These are phyloP conservation scores for Dactylellina cionopaga DNA, from an alignment of 2,329 filamentous ascomycete species.

Conservation along the genomic window DNA sequence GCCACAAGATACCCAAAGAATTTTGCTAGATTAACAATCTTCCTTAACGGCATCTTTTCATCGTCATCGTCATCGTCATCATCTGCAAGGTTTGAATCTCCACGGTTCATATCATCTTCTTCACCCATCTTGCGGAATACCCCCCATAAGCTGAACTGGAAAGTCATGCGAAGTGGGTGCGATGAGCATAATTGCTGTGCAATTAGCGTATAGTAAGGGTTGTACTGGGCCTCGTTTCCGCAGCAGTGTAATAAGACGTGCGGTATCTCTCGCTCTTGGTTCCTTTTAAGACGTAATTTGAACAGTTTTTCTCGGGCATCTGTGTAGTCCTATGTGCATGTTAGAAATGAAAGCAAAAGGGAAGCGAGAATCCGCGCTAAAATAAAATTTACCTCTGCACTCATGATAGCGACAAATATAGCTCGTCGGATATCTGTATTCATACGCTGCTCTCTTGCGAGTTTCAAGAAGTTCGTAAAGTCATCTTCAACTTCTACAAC, in stretches of 20 bases:
- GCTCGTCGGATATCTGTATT: conserved; percentile 85
- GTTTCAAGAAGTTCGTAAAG: conserved; percentile 72
- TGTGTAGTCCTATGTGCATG: conserved; percentile 75
- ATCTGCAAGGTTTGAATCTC: conserved; percentile 68
- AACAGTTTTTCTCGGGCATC: conserved; percentile 82
- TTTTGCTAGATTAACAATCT: conserved; percentile 74
- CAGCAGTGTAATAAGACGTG: conserved; percentile 88
- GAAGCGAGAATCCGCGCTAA: too few relatives aligned
- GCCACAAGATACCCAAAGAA: conserved; percentile 72
- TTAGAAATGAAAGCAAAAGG: background rate
- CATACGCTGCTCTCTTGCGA: conserved; percentile 85
- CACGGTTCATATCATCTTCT: conserved; percentile 73
- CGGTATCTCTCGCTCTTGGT: conserved; percentile 86
- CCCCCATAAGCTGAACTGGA: conserved; percentile 87
- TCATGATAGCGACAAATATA: conserved; percentile 91
- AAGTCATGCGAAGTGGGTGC: conserved; percentile 79
- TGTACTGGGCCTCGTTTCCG: conserved; percentile 83
- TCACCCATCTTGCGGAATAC: conserved; percentile 88
- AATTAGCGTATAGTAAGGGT: conserved; percentile 91
- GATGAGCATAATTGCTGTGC: conserved; percentile 80
- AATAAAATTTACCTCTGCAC: conserved; percentile 48
- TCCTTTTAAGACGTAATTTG: conserved; percentile 84
- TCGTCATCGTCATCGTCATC: conserved; percentile 68
- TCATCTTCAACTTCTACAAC: conserved; percentile 56
- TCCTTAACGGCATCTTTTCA: conserved; percentile 63